Base-by-base conservation (phyloP, 2,329 filamentous ascomycete genomes). In the Colletotrichum destructivum region DNA sequence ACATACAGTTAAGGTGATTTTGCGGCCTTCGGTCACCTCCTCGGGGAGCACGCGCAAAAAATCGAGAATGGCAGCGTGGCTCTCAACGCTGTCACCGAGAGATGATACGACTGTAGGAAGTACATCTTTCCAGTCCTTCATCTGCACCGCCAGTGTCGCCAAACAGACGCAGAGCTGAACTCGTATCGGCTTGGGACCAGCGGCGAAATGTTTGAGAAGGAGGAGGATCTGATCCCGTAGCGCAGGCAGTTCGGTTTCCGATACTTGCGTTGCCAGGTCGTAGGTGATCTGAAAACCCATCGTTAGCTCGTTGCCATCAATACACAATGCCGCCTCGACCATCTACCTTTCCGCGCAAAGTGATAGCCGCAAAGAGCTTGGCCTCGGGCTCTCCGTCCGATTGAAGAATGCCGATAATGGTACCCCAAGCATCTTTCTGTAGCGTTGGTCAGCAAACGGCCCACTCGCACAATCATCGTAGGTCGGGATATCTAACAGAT, bases 1-100 rank as follows among this genome's bases (percentile, higher is more conserved):
- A 96, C 94, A 87, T 96, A 98, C 95, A 90, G 94, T 95, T 85
- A 99, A 89, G 88, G 95, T 98, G 89, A 99, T 98, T 87, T 98
- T 99, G 85, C 96, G 94, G 85, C 96, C 96, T 88, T 99, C 96
- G 77, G 94, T 98, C 80, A 99, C 96, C 89, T 99, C 96, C 88
- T 99, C 96, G 68, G 96, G 96, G 75, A 99, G 91, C 78, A 99
- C 95, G 82, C 94, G 95, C 75, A 99, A 88, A 83, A 99, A 99
- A 83, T 99, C 96, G 79, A 99, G 88, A 78, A 98, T 93, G 82
- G 93, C 96, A 75, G 95, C 91, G 78, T 96, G 91, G 81, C 93
- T 94, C 79, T 92, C 90, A 72, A 92, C 90, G 78, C 93, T 92
- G 80, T 89, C 90, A 75, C 93, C 92, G 68, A 98, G 89, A 54